Evolutionary conservation across 768 basidiomycete species (phyloP), one percentile per base, ranked within the genome.

Genomic region (Chalciporus chontae): DNA sequence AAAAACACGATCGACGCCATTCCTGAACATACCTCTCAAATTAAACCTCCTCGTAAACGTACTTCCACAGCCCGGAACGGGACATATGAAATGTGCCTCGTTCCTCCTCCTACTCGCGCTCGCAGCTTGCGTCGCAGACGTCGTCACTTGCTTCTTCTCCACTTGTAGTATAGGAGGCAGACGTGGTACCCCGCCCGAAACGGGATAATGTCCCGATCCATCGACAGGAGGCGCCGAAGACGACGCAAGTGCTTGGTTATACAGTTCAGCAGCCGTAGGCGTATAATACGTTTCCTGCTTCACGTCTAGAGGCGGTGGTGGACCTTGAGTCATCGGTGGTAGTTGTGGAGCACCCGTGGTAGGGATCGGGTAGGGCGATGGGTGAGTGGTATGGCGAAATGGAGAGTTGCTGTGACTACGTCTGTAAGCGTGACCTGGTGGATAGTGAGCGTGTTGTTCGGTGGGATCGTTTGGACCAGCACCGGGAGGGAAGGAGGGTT

Each of bases 21-120:
- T 39, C 29, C 36, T 34, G 41, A n/a, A 67, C 67, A 45, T 54
- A 90, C 90, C 90, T 79, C 86, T 73, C 47, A 93, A 69, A 69
- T 93, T 93, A 74, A 93, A 93, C 49, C 90, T 79, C 65, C 90
- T 83, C 61, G 94, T 97, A 70, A 97, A 97, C n/a, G 94, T 95
- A 68, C 90, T 93, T 40, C 91, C 92, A 72, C 94, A 97, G 11
- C 92, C 93, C 9, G 91, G 90, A 14, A 97, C 91, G 5, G 94
- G 94, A 69, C 94, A 97, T 52, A 84, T 78, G 69, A 95, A 96
- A 60, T 90, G 84, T 0, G 94, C 94, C 65, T 93, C 90, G 63
- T 94, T 94, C 60, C 91, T 78, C 43, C 94, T 75, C 47, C 94
- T 77, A 66, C 87, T 93, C 45, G 89, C 89, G 65, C 90, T 93